A percentile compares a stretch with the other conserved stretches of the same genome.
These are phyloP conservation scores for Yamadazyma laniorum DNA, from an alignment of 805 yeast species.

Conservation along the genomic window DNA sequence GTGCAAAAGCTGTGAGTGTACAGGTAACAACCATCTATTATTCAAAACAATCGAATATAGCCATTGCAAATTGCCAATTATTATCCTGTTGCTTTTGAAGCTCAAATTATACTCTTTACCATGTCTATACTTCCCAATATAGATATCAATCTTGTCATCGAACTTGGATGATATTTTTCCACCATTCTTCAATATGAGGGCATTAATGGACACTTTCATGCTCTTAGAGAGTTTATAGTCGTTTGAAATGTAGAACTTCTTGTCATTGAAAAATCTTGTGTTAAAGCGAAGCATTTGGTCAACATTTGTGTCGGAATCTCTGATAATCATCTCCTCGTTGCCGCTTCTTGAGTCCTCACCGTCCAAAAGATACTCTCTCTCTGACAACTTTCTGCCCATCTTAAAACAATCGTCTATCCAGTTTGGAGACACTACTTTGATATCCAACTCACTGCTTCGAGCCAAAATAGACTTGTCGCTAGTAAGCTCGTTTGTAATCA, in stretches of 20 bases:
- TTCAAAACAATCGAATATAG: constrained; percentile 62
- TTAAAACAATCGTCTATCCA: constrained; percentile 78
- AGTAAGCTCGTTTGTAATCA: constrained; percentile 53
- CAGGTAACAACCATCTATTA: constrained; percentile 55
- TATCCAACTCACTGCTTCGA: constrained; percentile 37
- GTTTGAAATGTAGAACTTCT: constrained; percentile 47
- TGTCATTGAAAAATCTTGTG: constrained; percentile 37
- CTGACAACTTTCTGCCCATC: constrained; percentile 49
- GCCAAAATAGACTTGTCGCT: constrained; percentile 63
- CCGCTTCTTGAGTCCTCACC: constrained; percentile 19
- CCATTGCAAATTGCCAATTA: constrained; percentile 74
- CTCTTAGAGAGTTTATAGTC: constrained; percentile 57
- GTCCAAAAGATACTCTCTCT: constrained; percentile 42
- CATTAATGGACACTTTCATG: constrained; percentile 36
- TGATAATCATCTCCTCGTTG: not conserved
- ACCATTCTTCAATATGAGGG: constrained; percentile 51
- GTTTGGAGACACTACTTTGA: constrained; percentile 66
- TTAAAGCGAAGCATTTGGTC: constrained; percentile 6
- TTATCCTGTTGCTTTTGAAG: constrained; percentile 34
- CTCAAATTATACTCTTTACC: constrained; percentile 57
- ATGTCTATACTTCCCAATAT: constrained; percentile 59
- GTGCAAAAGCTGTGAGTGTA: constrained; percentile 54
- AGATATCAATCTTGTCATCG: constrained; percentile 32
- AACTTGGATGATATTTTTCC: constrained; percentile 44
- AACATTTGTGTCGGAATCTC: constrained; percentile 1